Conservation (phyloP, 1,284 basidiomycete species). For the Tylopilus orsonianus region DNA sequence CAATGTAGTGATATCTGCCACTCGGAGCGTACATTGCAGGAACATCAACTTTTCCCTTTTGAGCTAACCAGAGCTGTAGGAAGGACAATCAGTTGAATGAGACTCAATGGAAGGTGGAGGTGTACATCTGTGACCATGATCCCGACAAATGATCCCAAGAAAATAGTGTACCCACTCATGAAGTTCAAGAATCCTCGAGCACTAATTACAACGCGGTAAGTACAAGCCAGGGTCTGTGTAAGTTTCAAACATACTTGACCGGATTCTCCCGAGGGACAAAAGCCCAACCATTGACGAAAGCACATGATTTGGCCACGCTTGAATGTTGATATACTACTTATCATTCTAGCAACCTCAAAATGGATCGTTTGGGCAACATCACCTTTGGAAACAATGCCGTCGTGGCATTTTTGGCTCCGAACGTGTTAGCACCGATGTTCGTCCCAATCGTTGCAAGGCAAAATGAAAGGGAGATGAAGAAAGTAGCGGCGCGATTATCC, state of each 20-base stretch:
- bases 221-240: not conserved
- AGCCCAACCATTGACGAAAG: slow-evolving; percentile 58
- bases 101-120: slow-evolving; percentile 11
- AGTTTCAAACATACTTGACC: slow-evolving; percentile 37
- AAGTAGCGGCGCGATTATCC: slow-evolving; percentile 66
- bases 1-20: slow-evolving; percentile 63
- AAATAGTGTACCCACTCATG: slow-evolving; percentile 71
- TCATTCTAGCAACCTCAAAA: slow-evolving; percentile 10
- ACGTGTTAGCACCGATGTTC: slow-evolving; percentile 64
- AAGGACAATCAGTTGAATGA: slow-evolving; percentile 2
- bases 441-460: slow-evolving; percentile 59
- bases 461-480: slow-evolving; percentile 62
- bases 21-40: slow-evolving; percentile 70
- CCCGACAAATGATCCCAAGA: slow-evolving; percentile 70
- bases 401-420: slow-evolving; percentile 66
- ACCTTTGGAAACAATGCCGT: slow-evolving; percentile 48
- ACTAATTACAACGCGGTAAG: slow-evolving; percentile 19
- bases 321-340: slow-evolving; percentile 62
- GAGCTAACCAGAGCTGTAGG: slow-evolving; percentile 64
- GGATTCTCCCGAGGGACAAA: slow-evolving; percentile 54
- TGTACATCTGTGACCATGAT: slow-evolving; percentile 72
- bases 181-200: slow-evolving; percentile 50
- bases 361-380: not conserved
- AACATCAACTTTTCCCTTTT: slow-evolving; percentile 62
- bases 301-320: slow-evolving; percentile 62